Evolutionary conservation across 2,329 filamentous ascomycete species (phyloP), one percentile per base, ranked within the genome.

Genomic region (Sclerotinia borealis): DNA sequence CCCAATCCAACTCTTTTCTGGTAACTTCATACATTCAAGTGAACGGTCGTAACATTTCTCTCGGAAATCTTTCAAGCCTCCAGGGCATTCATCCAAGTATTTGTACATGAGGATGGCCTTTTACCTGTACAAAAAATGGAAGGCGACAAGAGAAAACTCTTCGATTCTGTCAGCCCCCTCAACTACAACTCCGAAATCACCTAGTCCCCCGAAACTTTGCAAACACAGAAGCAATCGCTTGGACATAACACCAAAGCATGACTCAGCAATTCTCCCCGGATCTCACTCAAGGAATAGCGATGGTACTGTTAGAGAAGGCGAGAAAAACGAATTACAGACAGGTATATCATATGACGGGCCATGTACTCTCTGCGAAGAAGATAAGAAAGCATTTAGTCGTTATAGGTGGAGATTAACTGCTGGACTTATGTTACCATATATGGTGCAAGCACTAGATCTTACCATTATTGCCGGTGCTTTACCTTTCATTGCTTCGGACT

Each of bases 401-500:
- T 80, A 88, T 69, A 78, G 86, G 58, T 83, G 78, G 79, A 88
- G 83, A 69, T 72, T 89, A 13, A 80, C 88, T 45, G 64, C 81
- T 1, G 84, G 85, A 3, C 77, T 90, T 0, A 73, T 85, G 7
- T 75, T 85, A 2, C 86, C 87, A 0, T 89, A 84, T 69, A 80
- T 84, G 10, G 77, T 89, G 0, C 82, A 87, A 64, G 81, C 84
- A 3, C 77, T 90, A 1, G 86, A 90, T 71, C 77, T 83, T 1
- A 90, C 87, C 0, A 87, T 90, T 47, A 78, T 87, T 13, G 83
- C 85, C 2, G 82, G 82, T 13, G 84, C 84, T 0, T 74, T 86
- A 22, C 82, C 84, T 0, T 84, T 81, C 67, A 89, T 90, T 54
- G 86, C 86, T 3, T 78, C 81, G 0, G 83, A 89, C 70, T 90